Evolutionary conservation across 495 filamentous ascomycete genomes (phyloP).

Genomic region (Aspergillus sparsus): DNA sequence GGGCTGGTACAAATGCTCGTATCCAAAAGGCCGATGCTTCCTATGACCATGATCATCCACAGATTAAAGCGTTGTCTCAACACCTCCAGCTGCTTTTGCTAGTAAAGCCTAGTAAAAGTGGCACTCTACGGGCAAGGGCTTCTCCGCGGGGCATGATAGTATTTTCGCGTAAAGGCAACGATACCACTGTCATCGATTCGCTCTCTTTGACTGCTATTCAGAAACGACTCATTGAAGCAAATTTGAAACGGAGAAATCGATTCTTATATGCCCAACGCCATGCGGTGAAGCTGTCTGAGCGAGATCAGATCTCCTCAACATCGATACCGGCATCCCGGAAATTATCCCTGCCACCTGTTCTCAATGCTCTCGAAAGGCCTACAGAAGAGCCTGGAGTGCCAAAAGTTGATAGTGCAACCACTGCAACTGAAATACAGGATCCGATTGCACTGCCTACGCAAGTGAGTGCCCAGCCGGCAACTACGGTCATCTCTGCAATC

Average conservation of each 20-base stretch:
- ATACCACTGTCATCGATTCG: neutral
- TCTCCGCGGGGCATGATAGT: neutral
- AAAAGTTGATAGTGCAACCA: neutral
- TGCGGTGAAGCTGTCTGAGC: neutral
- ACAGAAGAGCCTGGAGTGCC: neutral
- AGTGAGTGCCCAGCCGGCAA: neutral
- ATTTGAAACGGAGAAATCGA: conserved; percentile 23
- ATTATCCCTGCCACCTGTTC: neutral
- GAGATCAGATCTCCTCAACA: neutral
- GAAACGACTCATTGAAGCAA: conserved; percentile 15
- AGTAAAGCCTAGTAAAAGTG: neutral
- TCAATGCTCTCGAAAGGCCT: neutral
- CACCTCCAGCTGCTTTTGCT: conserved; percentile 1
- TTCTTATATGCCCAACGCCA: conserved; percentile 25
- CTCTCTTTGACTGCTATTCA: conserved; percentile 10
- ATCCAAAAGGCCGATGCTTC: conserved; percentile 17
- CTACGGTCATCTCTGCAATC: conserved; percentile 1
- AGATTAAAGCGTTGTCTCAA: conserved; percentile 6
- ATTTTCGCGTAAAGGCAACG: neutral
- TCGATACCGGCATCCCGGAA: neutral
- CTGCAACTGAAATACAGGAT: neutral
- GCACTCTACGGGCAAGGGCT: neutral
- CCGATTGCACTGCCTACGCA: neutral
- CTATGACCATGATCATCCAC: conserved; percentile 11
- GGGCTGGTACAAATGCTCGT: conserved; percentile 15